phyloP scores from a whole-genome alignment of 192 early-diverging fungal species.

The Entomortierella chlamydospora region DNA sequence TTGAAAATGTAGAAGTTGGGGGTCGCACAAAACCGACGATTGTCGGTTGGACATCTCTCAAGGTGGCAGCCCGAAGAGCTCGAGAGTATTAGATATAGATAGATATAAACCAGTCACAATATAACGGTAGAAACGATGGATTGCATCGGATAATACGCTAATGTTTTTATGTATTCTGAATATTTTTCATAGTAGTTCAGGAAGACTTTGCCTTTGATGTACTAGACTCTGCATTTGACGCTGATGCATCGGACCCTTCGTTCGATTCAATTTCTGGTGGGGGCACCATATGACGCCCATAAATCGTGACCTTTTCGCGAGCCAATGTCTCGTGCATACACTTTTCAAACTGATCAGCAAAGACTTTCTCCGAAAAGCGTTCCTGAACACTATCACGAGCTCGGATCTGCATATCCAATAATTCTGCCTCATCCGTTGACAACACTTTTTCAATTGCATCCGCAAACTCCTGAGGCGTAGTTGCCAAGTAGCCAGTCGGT shows the following conservation, averaged over 20 bases:
- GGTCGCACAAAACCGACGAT: neutral
- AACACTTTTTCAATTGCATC: constrained; percentile 61
- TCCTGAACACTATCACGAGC: constrained; percentile 73
- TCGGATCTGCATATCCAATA: constrained; percentile 62
- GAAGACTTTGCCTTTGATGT: too few species aligned
- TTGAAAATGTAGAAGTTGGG: neutral
- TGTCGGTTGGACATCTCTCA: constrained; percentile 27
- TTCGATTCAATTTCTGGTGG: neutral
- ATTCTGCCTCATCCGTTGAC: constrained; percentile 54
- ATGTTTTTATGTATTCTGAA: neutral
- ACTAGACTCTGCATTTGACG: too few species aligned
- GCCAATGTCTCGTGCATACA: constrained; percentile 32
- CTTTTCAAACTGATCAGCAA: constrained; percentile 30
- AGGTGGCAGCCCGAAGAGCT: constrained; percentile 23
- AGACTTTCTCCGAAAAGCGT: constrained; percentile 77
- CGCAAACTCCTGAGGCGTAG: constrained; percentile 74
- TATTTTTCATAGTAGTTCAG: too few species aligned
- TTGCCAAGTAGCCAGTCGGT: constrained; percentile 73
- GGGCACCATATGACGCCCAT: constrained; percentile 31
- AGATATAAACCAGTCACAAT: too few species aligned
- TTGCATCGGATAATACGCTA: neutral
- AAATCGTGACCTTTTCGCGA: constrained; percentile 33
- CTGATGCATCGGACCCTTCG: neutral
- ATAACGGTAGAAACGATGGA: too few species aligned
- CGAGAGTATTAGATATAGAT: constrained; percentile 25